phyloP scores from a whole-genome alignment of 345 rosid genomes.

The Conringia planisiliqua region DNA sequence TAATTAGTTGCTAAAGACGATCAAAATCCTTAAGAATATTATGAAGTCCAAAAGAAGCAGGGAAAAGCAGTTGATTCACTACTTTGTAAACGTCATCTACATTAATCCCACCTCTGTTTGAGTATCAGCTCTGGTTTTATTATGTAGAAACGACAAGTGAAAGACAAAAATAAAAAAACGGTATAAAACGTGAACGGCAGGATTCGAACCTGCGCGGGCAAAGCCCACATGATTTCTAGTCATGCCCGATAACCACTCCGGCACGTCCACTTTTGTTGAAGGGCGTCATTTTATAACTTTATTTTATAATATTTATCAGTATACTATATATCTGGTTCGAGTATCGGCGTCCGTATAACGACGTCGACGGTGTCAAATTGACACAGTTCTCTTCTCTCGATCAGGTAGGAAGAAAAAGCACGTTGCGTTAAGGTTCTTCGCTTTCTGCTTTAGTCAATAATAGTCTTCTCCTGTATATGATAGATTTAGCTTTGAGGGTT shows the following conservation, averaged over 20 bases:
- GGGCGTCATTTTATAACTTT: too few relatives aligned
- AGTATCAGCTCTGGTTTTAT: too few relatives aligned
- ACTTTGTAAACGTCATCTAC: too few relatives aligned
- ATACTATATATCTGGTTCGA: not conserved
- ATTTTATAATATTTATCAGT: too few relatives aligned
- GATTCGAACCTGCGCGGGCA: conserved; percentile 96
- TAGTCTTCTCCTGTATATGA: not conserved
- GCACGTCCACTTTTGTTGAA: conserved; percentile 25
- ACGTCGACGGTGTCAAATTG: not conserved
- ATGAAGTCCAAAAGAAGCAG: too few relatives aligned
- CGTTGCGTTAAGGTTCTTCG: not conserved
- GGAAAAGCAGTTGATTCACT: too few relatives aligned
- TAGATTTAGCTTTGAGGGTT: not conserved
- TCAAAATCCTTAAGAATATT: too few relatives aligned
- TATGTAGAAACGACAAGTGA: too few relatives aligned
- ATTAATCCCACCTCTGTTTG: too few relatives aligned
- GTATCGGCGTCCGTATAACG: not conserved
- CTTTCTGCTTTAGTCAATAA: not conserved
- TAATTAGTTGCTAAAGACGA: too few relatives aligned
- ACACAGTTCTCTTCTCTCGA: not conserved
- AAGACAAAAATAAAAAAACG: too few relatives aligned
- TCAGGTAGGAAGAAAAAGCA: not conserved
- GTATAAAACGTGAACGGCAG: conserved; percentile 40
- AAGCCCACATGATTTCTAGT: conserved; percentile 96
- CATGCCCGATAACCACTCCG: conserved; percentile 75